Base-by-base conservation (phyloP, 1,284 basidiomycete genomes). In the Cutaneotrichosporon arboriforme region DNA sequence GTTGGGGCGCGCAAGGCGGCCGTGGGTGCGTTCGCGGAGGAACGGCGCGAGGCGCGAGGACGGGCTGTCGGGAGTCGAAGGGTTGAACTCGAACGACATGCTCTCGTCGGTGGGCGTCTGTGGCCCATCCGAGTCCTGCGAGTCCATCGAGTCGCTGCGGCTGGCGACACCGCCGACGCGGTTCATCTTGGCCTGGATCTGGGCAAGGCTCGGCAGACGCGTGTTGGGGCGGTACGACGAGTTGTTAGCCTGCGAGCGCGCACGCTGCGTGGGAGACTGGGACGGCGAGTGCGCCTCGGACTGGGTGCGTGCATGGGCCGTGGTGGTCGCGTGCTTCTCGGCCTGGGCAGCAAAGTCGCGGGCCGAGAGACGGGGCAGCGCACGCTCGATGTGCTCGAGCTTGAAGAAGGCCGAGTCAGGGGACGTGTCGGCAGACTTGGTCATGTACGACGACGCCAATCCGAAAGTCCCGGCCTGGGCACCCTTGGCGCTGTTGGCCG, bases 111-210 rank as follows among this genome's bases (percentile, higher is more conserved):
- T 66, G 3, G 70, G 69, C 15, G 70, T 71, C 31, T 66, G 53
- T 1, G 68, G 55, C 17, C 68, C 70, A 34, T 69, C 55, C 5
- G 66, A 66, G 38, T 70, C 68, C 10, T 62, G 44, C 22, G 61
- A 58, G 47, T 58, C 54, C n/a, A 57, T 36, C 34, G 54, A 57
- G 43, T 60, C 51, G 51, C 51, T 52, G 37, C 59, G 55, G 3
- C 34, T 20, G n/a, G 53, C 48, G 21, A 22, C 23, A 15, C 40
- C 36, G 31, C 41, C 17, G 13, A 23, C 35, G 35, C 45, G 44
- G 46, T 49, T 45, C 56, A 73, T 62, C 61, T 67, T 66, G 20
- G 67, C 67, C 50, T 73, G 68, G 36, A 73, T 72, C 63, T 73
- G 65, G 36, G 65, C 66, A 5, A 73, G 60, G 39, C 62, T 65